These are phyloP conservation scores for Nakazawaea siamensis DNA, from an alignment of 805 yeast genomes.

Conservation along the genomic window DNA sequence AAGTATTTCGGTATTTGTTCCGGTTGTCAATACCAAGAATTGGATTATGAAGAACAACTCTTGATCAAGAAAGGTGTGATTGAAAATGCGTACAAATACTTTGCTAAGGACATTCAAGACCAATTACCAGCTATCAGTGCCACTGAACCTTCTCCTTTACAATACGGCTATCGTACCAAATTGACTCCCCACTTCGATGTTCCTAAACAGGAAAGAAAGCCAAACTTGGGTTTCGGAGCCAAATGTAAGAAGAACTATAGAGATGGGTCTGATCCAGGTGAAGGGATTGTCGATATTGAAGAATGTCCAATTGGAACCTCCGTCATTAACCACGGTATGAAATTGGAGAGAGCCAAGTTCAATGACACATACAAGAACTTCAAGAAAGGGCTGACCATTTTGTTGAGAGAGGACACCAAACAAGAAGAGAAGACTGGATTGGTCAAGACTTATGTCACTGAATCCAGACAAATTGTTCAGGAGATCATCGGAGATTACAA, in stretches of 20 bases:
- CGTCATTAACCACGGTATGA: slow-evolving; percentile 67
- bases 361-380: slow-evolving; percentile 35
- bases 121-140: slow-evolving; percentile 51
- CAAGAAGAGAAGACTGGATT: slow-evolving; percentile 25
- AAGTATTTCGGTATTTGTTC: slow-evolving; percentile 87
- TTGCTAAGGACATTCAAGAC: slow-evolving; percentile 49
- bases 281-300: slow-evolving; percentile 74
- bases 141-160: slow-evolving; percentile 56
- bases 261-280: slow-evolving; percentile 11
- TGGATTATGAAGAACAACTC: slow-evolving; percentile 68
- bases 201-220: slow-evolving; percentile 45
- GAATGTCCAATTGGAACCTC: slow-evolving; percentile 87
- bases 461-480: slow-evolving; percentile 68
- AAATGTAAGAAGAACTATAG: slow-evolving; percentile 77
- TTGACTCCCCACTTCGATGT: slow-evolving; percentile 92
- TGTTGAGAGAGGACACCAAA: slow-evolving; percentile 71
- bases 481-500: slow-evolving; percentile 69
- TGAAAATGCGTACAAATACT: slow-evolving; percentile 69
- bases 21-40: slow-evolving; percentile 88
- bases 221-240: slow-evolving; percentile 83
- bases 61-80: slow-evolving; percentile 67
- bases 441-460: slow-evolving; percentile 69
- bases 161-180: slow-evolving; percentile 79
- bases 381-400: slow-evolving; percentile 79
- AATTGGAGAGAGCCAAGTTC: slow-evolving; percentile 55